A percentile compares a stretch with the other conserved stretches of the same genome.
Evolutionary conservation across 345 rosid species (phyloP).

Genomic region (Passiflora organensis): DNA sequence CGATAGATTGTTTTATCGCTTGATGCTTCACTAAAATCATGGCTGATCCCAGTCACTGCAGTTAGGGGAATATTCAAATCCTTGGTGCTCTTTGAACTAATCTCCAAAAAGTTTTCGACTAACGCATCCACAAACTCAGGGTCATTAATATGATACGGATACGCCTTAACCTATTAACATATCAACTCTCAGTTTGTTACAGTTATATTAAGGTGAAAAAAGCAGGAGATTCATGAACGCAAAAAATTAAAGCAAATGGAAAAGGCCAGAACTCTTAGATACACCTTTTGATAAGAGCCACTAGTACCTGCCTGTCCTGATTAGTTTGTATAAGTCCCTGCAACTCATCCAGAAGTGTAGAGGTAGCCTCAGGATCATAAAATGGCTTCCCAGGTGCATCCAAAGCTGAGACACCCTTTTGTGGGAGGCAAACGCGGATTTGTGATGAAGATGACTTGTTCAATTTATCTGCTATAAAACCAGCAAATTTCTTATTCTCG

Average conservation of each 20-base stretch:
- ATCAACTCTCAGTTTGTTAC: slow-evolving; percentile 8
- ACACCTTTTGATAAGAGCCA: slow-evolving; percentile 1
- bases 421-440: slow-evolving; percentile 64
- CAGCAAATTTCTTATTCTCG: slow-evolving; percentile 68
- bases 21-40: slow-evolving; percentile 22
- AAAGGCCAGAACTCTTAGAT: slow-evolving; percentile 8
- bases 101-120: slow-evolving; percentile 69
- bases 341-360: slow-evolving; percentile 55
- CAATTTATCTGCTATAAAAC: slow-evolving; percentile 72
- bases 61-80: slow-evolving; percentile 24
- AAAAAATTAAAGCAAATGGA: slow-evolving; percentile 3
- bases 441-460: slow-evolving; percentile 67
- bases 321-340: slow-evolving; percentile 47
- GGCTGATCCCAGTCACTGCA: slow-evolving; percentile 22
- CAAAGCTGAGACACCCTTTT: slow-evolving; percentile 75
- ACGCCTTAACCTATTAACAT: slow-evolving; percentile 47
- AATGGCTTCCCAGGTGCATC: slow-evolving; percentile 77
- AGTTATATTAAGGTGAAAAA: slow-evolving; percentile 1
- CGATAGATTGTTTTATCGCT: slow-evolving; percentile 37
- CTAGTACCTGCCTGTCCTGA: slow-evolving; percentile 60
- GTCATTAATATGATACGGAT: slow-evolving; percentile 75
- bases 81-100: slow-evolving; percentile 29
- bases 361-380: slow-evolving; percentile 72
- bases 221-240: background rate
- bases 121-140: slow-evolving; percentile 71